Evolutionary conservation across 2,329 filamentous ascomycete genomes (phyloP).

Genomic region (Exophiala dermatitidis): DNA sequence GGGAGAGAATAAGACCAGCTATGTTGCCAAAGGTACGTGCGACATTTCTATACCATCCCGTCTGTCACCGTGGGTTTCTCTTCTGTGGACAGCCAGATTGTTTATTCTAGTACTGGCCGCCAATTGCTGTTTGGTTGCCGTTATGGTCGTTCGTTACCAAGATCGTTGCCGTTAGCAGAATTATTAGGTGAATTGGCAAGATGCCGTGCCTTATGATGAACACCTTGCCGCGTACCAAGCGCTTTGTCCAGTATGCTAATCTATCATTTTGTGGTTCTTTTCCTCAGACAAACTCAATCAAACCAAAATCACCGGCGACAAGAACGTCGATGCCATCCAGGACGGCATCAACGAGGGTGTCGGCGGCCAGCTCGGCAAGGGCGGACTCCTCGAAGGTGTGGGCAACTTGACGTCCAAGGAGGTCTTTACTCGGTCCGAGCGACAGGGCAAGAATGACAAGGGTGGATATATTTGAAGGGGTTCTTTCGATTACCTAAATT

Average conservation of each 20-base stretch:
- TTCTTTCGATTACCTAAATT: background rate
- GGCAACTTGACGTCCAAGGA: slow-evolving; percentile 29
- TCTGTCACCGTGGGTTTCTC: background rate
- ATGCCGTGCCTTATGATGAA: too few relatives aligned
- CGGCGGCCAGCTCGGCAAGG: slow-evolving; percentile 59
- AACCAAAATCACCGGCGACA: slow-evolving; percentile 61
- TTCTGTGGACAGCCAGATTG: background rate
- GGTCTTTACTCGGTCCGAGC: slow-evolving; percentile 26
- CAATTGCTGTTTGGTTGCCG: too few relatives aligned
- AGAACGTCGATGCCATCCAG: slow-evolving; percentile 61
- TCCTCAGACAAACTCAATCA: slow-evolving; percentile 58
- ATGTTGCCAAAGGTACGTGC: slow-evolving; percentile 59
- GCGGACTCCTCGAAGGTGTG: slow-evolving; percentile 46
- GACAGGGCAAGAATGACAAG: slow-evolving; percentile 47
- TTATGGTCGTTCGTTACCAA: too few relatives aligned
- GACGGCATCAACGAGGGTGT: slow-evolving; percentile 59
- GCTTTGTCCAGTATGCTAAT: too few relatives aligned
- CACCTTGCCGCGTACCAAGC: too few relatives aligned
- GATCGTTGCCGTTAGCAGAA: too few relatives aligned
- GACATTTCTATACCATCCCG: slow-evolving; percentile 12
- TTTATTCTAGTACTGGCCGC: too few relatives aligned
- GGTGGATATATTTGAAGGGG: slow-evolving; percentile 31
- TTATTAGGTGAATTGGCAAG: too few relatives aligned
- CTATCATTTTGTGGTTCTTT: background rate
- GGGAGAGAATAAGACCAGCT: slow-evolving; percentile 68